Conservation (phyloP, 257 asterid genomes). For the Solanum chmielewskii region DNA sequence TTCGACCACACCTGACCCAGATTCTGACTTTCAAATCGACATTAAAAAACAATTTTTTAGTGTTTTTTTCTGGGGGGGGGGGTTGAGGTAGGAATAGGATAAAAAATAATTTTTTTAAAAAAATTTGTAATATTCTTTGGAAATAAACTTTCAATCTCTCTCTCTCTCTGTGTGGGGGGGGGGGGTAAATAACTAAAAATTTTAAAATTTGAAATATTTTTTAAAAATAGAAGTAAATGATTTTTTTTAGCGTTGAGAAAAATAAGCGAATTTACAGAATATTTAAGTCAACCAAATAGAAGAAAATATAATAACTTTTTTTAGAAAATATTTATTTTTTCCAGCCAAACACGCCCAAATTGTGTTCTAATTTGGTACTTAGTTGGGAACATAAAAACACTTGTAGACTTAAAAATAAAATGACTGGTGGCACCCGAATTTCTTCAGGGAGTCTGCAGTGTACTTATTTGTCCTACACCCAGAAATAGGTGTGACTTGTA, state of each 20-base stretch:
- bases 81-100: neutral
- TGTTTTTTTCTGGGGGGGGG: neutral
- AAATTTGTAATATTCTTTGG: too few relatives aligned
- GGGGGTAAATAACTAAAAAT: too few relatives aligned
- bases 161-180: too few relatives aligned
- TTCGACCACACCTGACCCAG: neutral
- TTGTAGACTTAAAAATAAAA: neutral
- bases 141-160: too few relatives aligned
- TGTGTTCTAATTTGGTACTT: neutral
- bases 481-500: neutral
- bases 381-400: neutral
- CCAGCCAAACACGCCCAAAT: neutral
- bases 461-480: neutral
- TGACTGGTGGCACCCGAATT: neutral
- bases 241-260: too few relatives aligned
- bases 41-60: too few relatives aligned
- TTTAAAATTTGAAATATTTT: too few relatives aligned
- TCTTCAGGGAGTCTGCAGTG: neutral
- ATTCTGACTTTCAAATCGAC: too few relatives aligned
- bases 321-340: too few relatives aligned
- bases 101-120: too few relatives aligned
- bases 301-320: neutral
- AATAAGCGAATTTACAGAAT: too few relatives aligned
- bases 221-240: too few relatives aligned
- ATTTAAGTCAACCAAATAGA: neutral